Conservation (phyloP, 768 basidiomycete genomes). For the Roridomyces roridus region DNA sequence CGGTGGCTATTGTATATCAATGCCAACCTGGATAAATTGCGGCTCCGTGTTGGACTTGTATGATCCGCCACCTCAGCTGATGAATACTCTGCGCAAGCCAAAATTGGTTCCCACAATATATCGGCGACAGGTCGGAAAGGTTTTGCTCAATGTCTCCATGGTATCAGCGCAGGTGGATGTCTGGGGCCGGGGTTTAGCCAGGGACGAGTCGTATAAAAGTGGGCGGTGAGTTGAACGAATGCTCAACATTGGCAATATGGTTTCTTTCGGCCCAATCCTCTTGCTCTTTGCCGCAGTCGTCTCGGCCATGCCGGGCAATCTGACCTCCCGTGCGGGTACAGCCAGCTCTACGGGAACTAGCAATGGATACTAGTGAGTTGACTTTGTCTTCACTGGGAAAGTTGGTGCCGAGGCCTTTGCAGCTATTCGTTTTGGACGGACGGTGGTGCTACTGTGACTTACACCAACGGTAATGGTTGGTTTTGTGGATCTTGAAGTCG, state of each 20-base stretch:
- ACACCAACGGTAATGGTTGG: conserved; percentile 29
- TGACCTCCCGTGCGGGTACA: conserved; percentile 18
- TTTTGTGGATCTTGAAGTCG: no score
- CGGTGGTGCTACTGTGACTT: conserved; percentile 31
- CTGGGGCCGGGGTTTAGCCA: not conserved
- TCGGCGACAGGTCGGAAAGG: no score
- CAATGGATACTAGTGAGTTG: conserved; percentile 36
- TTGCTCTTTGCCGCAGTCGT: conserved; percentile 5
- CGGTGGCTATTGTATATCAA: no score
- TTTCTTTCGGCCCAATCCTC: conserved; percentile 19
- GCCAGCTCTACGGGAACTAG: conserved; percentile 33
- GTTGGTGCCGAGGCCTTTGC: no score
- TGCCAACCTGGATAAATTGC: no score
- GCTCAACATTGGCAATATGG: conserved; percentile 19
- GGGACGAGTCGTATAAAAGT: not conserved
- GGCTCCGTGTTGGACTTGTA: no score
- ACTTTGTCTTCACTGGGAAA: no score
- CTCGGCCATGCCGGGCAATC: conserved; percentile 23
- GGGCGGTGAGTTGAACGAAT: no score
- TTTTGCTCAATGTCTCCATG: not conserved
- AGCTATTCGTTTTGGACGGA: conserved; percentile 37
- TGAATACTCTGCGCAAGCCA: no score
- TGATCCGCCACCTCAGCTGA: no score
- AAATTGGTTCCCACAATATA: no score
- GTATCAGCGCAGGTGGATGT: not conserved